Evolutionary conservation across 129 eudicot genomes (phyloP).

Genomic region (Lactuca saligna): DNA sequence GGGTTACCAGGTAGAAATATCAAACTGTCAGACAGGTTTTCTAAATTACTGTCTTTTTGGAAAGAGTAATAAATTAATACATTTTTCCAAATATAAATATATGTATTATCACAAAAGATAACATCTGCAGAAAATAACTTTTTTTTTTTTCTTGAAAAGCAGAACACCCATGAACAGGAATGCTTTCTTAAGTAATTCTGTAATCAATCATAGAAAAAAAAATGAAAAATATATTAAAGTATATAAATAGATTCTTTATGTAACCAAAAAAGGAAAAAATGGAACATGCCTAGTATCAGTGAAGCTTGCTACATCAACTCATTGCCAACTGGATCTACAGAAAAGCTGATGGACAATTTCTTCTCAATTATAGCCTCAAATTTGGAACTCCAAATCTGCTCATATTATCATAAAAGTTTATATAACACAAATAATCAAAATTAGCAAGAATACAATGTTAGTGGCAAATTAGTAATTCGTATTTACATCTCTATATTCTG

Average conservation of each 20-base stretch:
- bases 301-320: constrained; percentile 68
- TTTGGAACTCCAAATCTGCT: constrained; percentile 82
- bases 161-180: constrained; percentile 20
- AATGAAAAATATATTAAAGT: background rate
- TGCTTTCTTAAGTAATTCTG: constrained; percentile 26
- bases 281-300: constrained; percentile 34
- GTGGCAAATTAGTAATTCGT: no score
- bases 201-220: constrained; percentile 5
- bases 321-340: constrained; percentile 86
- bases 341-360: constrained; percentile 53
- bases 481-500: constrained; percentile 76
- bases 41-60: background rate
- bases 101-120: constrained; percentile 17
- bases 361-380: constrained; percentile 59
- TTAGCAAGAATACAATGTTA: background rate
- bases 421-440: constrained; percentile 10
- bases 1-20: no score
- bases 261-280: constrained; percentile 15
- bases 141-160: constrained; percentile 20
- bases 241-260: background rate
- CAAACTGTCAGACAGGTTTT: no score
- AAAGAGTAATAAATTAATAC: constrained; percentile 12
- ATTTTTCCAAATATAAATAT: constrained; percentile 6
- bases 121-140: constrained; percentile 17
- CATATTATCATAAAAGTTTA: background rate